Conservation (phyloP, 2,329 filamentous ascomycete species). For the Karstenula rhodostoma region DNA sequence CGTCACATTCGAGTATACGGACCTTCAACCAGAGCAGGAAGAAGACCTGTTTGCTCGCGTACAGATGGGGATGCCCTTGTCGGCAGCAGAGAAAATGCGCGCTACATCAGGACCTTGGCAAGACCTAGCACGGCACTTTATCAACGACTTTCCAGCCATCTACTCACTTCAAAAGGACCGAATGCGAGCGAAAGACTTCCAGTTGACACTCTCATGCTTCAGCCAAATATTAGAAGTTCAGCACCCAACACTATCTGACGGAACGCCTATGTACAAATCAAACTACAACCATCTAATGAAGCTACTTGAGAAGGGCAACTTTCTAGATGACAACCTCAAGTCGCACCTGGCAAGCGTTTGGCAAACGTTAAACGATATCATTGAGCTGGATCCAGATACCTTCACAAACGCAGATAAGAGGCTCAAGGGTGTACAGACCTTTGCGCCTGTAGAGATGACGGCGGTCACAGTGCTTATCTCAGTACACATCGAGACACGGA, state of each 20-base stretch:
- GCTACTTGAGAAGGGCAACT: slow-evolving; percentile 36
- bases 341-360: slow-evolving; percentile 46
- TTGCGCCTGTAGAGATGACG: slow-evolving; percentile 49
- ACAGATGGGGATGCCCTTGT: slow-evolving; percentile 56
- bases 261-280: slow-evolving; percentile 35
- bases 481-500: slow-evolving; percentile 36
- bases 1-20: slow-evolving; percentile 54
- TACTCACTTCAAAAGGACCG: slow-evolving; percentile 40
- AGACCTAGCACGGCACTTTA: slow-evolving; percentile 52
- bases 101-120: slow-evolving; percentile 58
- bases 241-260: slow-evolving; percentile 33
- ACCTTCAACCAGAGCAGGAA: slow-evolving; percentile 52
- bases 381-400: slow-evolving; percentile 32
- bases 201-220: slow-evolving; percentile 45
- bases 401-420: slow-evolving; percentile 42
- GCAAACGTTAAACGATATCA: slow-evolving; percentile 38
- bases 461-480: slow-evolving; percentile 46
- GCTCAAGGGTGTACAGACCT: slow-evolving; percentile 39
- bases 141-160: slow-evolving; percentile 53
- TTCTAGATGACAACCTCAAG: slow-evolving; percentile 39
- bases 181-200: slow-evolving; percentile 43
- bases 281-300: slow-evolving; percentile 29
- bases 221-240: slow-evolving; percentile 48
- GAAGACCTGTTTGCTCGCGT: slow-evolving; percentile 60
- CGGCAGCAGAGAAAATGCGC: slow-evolving; percentile 56